Evolutionary conservation across 345 rosid genomes (phyloP), one percentile per base, ranked within the genome.

Genomic region (Atalantia buxifolia): DNA sequence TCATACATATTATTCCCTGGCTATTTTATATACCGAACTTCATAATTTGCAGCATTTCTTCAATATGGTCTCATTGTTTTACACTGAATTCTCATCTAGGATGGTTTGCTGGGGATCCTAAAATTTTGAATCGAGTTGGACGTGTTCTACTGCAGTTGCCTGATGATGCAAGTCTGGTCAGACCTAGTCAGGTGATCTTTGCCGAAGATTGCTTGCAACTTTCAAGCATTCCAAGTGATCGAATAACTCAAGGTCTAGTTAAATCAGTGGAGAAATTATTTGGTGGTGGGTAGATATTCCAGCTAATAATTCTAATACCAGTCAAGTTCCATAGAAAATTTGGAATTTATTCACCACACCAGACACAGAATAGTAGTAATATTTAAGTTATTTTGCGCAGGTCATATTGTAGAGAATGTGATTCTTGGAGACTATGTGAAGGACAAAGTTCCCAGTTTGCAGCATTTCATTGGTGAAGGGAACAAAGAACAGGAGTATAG

Each of bases 91-190:
- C 30, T 81, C 63, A 25, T 77, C 9, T 84, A 95, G 99, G 98
- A 78, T 95, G 98, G 98, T 93, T 95, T 89, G 94, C 99, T 71
- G 69, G 92, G 83, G 92, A 93, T 73, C 92, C 97, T 27, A 68
- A 69, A 65, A 85, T 84, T 82, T 83, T 95, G 80, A 93, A 84
- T 79, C 81, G 72, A 7, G 92, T 95, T 56, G 98, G 99, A 13
- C 82, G 56, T 6, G 83, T 87, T 75, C 91, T 95, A 16, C 86
- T 95, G 60, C 84, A 84, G 83, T 83, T 83, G 61, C 84, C 90
- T 78, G 78, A 66, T 28, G 70, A 66, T 28, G 16, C 9, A 3
- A 72, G 77, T 80, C 70, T 57, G 25, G 76, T n/a, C 40, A 80
- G 60, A 80, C 94, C 93, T 38, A 85, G 78, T 72, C 90, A 84